phyloP scores from a whole-genome alignment of 257 asterid genomes.

The Coffea canephora region DNA sequence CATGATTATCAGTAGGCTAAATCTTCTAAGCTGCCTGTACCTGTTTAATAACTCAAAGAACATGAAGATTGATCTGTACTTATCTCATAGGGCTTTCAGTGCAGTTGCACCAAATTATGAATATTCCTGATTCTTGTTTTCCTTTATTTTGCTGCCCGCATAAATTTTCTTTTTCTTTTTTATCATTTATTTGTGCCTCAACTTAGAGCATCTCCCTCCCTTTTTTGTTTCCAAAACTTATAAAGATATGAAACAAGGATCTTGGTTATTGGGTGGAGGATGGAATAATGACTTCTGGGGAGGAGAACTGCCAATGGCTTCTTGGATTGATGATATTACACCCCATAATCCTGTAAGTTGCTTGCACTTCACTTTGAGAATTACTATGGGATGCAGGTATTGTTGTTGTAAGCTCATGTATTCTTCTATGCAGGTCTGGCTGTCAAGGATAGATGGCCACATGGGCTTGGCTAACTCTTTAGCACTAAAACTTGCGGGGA shows the following conservation, averaged over 20 bases:
- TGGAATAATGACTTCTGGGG: conserved; percentile 99
- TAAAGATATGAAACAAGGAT: conserved; percentile 57
- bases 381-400: conserved; percentile 20
- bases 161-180: background rate
- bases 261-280: conserved; percentile 96
- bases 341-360: conserved; percentile 78
- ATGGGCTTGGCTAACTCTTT: conserved; percentile 94
- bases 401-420: conserved; percentile 8
- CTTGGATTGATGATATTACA: conserved; percentile 90
- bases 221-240: conserved; percentile 17
- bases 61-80: background rate
- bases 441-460: conserved; percentile 94
- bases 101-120: background rate
- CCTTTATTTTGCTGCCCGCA: background rate
- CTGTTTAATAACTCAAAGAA: background rate
- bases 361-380: conserved; percentile 11
- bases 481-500: conserved; percentile 72
- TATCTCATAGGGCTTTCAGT: background rate
- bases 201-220: conserved; percentile 14
- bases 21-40: too few relatives aligned
- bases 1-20: too few relatives aligned
- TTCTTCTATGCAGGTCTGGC: conserved; percentile 67
- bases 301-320: conserved; percentile 85
- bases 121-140: background rate
- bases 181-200: background rate